These are phyloP conservation scores for Cryptococcus sp. DNA, from an alignment of 1,284 basidiomycete genomes.

Conservation along the genomic window DNA sequence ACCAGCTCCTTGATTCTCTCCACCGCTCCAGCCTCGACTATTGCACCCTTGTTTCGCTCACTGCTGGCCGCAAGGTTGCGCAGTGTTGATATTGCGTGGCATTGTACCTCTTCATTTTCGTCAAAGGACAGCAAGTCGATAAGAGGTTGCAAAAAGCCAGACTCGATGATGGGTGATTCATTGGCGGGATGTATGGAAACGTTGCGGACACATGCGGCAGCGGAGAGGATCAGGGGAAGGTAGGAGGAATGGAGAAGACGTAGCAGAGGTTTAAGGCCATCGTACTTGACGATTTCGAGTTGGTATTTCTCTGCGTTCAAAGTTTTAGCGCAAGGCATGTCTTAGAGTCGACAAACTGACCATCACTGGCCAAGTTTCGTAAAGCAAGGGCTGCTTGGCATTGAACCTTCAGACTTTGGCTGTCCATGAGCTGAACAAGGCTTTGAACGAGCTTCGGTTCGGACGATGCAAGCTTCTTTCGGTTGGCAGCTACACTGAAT, in stretches of 20 bases:
- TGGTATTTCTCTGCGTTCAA: conserved; percentile 95
- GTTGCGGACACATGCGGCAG: conserved; percentile 97
- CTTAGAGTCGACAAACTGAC: conserved; percentile 56
- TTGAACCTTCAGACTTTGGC: conserved; percentile 95
- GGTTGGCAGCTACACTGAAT: conserved; percentile 65
- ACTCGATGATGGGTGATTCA: conserved; percentile 99
- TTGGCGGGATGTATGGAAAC: conserved; percentile 98
- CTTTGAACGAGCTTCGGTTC: conserved; percentile 95
- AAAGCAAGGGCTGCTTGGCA: conserved; percentile 97
- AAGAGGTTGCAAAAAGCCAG: conserved; percentile 92
- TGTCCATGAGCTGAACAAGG: conserved; percentile 95
- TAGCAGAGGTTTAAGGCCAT: conserved; percentile 87
- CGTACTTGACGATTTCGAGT: conserved; percentile 95
- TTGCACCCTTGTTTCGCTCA: conserved; percentile 98
- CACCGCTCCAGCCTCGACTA: conserved; percentile 97
- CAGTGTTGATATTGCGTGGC: conserved; percentile 98
- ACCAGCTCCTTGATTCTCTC: conserved; percentile 97
- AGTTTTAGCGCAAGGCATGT: background rate
- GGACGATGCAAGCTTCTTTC: conserved; percentile 91
- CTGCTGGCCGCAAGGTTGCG: conserved; percentile 95
- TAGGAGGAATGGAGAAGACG: conserved; percentile 96
- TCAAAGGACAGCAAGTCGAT: conserved; percentile 95
- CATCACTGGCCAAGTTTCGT: conserved; percentile 95
- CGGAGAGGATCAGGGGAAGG: conserved; percentile 96
- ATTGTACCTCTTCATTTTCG: conserved; percentile 99